Evolutionary conservation across 306 rosid species (phyloP).

Genomic region (Ziziphus jujuba): DNA sequence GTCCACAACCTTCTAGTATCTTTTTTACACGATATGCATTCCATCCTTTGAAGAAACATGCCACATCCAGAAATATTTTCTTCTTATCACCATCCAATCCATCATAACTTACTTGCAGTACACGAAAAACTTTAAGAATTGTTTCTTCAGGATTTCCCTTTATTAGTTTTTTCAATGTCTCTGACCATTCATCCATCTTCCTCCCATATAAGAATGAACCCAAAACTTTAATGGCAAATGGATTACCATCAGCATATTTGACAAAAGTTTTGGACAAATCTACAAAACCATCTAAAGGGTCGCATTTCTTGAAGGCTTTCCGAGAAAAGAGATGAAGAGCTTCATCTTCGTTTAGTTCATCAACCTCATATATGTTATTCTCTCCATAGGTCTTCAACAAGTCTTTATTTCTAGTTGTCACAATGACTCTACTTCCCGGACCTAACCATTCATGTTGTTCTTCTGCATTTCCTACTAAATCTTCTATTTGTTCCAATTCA

Average conservation of each 20-base stretch:
- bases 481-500: slow-evolving; percentile 24
- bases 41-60: neutral
- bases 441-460: slow-evolving; percentile 32
- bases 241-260: slow-evolving; percentile 29
- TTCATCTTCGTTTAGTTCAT: slow-evolving; percentile 19
- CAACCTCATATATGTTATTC: slow-evolving; percentile 12
- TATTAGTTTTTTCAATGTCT: slow-evolving; percentile 10
- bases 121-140: neutral
- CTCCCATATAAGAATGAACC: slow-evolving; percentile 21
- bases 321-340: slow-evolving; percentile 32
- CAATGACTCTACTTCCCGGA: slow-evolving; percentile 33
- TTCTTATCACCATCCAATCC: slow-evolving; percentile 2
- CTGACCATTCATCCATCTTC: slow-evolving; percentile 21
- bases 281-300: neutral
- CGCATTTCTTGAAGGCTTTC: slow-evolving; percentile 25
- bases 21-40: neutral
- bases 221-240: slow-evolving; percentile 34
- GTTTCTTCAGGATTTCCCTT: neutral
- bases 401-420: slow-evolving; percentile 31
- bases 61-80: slow-evolving; percentile 4
- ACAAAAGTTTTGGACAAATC: slow-evolving; percentile 5
- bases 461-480: slow-evolving; percentile 13
- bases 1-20: slow-evolving; percentile 3
- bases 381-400: slow-evolving; percentile 12
- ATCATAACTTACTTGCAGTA: slow-evolving; percentile 28